Evolutionary conservation across 257 asterid species (phyloP).

Genomic region (Parsonsia alboflavescens): DNA sequence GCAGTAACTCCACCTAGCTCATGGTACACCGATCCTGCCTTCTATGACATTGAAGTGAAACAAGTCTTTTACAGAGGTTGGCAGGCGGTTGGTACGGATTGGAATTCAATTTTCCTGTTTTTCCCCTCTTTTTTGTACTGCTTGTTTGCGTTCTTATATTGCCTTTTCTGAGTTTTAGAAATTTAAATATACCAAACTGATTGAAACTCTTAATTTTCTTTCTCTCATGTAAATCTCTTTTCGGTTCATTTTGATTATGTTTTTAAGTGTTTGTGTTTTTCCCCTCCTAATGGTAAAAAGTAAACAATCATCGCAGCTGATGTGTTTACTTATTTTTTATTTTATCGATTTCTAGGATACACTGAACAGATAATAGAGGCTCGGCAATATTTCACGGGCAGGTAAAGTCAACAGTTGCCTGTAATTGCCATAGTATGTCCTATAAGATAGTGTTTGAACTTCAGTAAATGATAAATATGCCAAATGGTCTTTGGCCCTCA

Average conservation of each 20-base stretch:
- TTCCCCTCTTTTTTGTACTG: too few species aligned
- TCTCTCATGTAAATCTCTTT: too few species aligned
- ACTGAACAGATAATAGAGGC: slow-evolving; percentile 62
- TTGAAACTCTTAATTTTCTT: not conserved
- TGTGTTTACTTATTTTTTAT: not conserved
- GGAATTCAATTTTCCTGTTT: not conserved
- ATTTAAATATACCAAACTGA: not conserved
- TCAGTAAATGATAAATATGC: not conserved
- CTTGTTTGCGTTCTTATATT: not conserved
- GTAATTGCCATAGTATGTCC: not conserved
- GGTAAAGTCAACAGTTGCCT: slow-evolving; percentile 32
- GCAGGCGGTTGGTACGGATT: slow-evolving; percentile 58
- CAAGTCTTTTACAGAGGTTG: slow-evolving; percentile 66
- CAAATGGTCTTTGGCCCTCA: not conserved
- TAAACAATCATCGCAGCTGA: too few species aligned
- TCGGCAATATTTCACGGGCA: slow-evolving; percentile 70
- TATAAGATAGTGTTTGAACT: not conserved
- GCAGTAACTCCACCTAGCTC: slow-evolving; percentile 75
- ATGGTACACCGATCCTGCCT: slow-evolving; percentile 70
- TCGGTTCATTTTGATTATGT: too few species aligned
- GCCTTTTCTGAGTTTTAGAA: not conserved
- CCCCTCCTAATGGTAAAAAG: too few species aligned
- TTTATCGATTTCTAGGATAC: slow-evolving; percentile 35
- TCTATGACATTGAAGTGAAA: slow-evolving; percentile 53
- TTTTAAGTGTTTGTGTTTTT: too few species aligned